These are phyloP conservation scores for Saccharomycopsis javanensis DNA, from an alignment of 805 yeast species.

Conservation along the genomic window DNA sequence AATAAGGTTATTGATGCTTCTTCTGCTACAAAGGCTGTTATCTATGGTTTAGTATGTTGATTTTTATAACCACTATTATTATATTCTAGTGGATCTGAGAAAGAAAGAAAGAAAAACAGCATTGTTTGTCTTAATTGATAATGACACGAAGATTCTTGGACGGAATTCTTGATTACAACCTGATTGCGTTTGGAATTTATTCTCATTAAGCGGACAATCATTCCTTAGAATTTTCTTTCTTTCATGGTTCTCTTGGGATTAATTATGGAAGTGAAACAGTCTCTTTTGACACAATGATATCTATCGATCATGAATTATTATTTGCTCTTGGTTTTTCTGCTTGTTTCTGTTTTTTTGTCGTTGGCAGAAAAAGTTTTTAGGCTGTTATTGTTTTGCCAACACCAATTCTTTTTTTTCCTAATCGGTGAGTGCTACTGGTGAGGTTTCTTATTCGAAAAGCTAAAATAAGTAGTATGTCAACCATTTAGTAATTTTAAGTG, in stretches of 20 bases:
- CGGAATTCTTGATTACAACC: too few species aligned
- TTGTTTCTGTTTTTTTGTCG: background rate
- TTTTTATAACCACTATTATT: background rate
- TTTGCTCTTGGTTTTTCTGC: background rate
- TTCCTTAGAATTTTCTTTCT: background rate
- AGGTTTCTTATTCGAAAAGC: too few species aligned
- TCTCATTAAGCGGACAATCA: background rate
- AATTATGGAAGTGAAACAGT: background rate
- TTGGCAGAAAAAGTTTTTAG: background rate
- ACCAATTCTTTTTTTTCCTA: too few species aligned
- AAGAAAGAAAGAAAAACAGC: background rate
- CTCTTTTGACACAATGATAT: too few species aligned
- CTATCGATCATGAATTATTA: background rate
- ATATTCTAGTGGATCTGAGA: too few species aligned
- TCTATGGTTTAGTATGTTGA: constrained; percentile 52
- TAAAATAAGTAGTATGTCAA: too few species aligned
- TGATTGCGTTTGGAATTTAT: background rate
- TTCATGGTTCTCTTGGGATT: background rate
- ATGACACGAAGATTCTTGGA: too few species aligned
- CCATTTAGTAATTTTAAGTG: too few species aligned
- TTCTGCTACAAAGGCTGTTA: constrained; percentile 73
- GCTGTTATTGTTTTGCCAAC: too few species aligned
- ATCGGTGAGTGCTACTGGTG: too few species aligned
- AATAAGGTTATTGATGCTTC: constrained; percentile 37
- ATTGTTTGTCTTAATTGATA: too few species aligned